phyloP scores from a whole-genome alignment of 2,329 filamentous ascomycete genomes.

The Clarireedia paspali region DNA sequence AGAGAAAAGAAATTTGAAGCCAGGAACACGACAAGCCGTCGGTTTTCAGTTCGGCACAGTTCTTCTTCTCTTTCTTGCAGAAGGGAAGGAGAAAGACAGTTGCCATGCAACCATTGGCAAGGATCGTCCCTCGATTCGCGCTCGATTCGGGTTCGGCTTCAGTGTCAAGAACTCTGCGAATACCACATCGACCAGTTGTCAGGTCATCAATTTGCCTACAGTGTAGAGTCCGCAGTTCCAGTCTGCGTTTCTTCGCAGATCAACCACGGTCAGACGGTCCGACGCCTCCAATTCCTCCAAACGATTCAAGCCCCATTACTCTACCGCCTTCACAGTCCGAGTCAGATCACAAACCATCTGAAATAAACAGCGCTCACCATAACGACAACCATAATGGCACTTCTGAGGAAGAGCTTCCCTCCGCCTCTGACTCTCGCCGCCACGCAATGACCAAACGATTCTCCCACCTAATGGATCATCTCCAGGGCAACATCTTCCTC shows the following conservation, averaged over 20 bases:
- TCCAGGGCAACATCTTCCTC: slow-evolving; percentile 77
- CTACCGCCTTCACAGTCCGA: slow-evolving; percentile 1
- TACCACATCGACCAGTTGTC: slow-evolving; percentile 17
- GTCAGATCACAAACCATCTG: not conserved
- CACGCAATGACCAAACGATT: slow-evolving; percentile 42
- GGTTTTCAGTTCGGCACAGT: slow-evolving; percentile 1
- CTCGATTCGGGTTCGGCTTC: slow-evolving; percentile 21
- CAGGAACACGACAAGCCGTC: no score
- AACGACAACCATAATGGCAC: slow-evolving; percentile 1
- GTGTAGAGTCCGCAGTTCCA: slow-evolving; percentile 34
- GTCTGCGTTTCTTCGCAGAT: slow-evolving; percentile 24
- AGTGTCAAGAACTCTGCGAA: slow-evolving; percentile 15
- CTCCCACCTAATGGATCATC: slow-evolving; percentile 73
- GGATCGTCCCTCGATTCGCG: slow-evolving; percentile 25
- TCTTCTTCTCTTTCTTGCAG: not conserved
- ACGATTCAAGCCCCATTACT: not conserved
- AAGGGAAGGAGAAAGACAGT: slow-evolving; percentile 1
- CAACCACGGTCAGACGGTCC: slow-evolving; percentile 14
- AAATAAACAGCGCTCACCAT: not conserved
- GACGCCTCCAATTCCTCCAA: slow-evolving; percentile 15
- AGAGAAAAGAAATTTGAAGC: not conserved
- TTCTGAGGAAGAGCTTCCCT: slow-evolving; percentile 35
- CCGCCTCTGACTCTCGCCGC: slow-evolving; percentile 38
- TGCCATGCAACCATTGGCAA: slow-evolving; percentile 28
- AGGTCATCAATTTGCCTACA: slow-evolving; percentile 33